Evolutionary conservation across 305 asterid species (phyloP).

Genomic region (Solanum chacoense): DNA sequence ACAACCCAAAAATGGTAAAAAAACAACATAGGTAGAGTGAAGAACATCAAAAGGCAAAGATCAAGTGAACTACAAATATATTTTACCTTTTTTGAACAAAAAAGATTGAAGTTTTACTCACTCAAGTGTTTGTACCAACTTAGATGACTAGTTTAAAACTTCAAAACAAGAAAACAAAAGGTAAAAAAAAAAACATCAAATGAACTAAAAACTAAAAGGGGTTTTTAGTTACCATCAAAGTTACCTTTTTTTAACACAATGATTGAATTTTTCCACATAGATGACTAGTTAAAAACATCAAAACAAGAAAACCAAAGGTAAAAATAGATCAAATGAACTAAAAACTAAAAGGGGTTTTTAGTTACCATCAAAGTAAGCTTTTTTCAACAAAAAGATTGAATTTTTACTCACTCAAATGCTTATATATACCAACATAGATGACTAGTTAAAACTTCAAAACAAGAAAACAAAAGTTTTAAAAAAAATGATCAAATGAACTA

Average conservation of each 20-base stretch:
- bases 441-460: background rate
- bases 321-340: background rate
- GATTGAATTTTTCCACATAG: slow-evolving; percentile 13
- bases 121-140: background rate
- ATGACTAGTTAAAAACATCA: background rate
- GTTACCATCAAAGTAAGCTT: background rate
- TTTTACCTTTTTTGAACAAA: background rate
- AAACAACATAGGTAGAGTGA: background rate
- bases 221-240: background rate
- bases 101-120: slow-evolving; percentile 18
- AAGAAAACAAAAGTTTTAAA: background rate
- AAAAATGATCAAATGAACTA: background rate
- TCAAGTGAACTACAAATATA: background rate
- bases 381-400: slow-evolving; percentile 13
- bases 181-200: background rate
- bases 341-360: background rate
- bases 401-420: slow-evolving; percentile 9
- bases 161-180: background rate
- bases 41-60: slow-evolving; percentile 1
- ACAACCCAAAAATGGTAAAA: slow-evolving; percentile 6
- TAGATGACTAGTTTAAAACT: background rate
- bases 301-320: background rate
- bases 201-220: background rate
- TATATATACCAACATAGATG: background rate
- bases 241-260: background rate